Evolutionary conservation across 2,329 filamentous ascomycete species (phyloP).

Genomic region (Knufia petricola): DNA sequence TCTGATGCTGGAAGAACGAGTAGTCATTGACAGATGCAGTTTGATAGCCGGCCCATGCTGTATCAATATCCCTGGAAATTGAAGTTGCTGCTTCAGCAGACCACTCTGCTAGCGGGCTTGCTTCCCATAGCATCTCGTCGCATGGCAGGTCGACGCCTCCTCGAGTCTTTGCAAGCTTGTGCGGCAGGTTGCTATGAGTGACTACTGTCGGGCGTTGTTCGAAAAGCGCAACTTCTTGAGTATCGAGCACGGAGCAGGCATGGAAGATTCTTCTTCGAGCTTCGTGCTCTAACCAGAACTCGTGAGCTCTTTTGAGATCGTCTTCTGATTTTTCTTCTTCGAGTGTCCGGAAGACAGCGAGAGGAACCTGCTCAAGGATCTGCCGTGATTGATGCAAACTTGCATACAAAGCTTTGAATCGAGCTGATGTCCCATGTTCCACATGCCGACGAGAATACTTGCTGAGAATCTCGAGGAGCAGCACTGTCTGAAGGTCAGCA

Average conservation of each 20-base stretch:
- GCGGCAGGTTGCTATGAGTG: neutral
- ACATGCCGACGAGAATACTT: slow-evolving; percentile 27
- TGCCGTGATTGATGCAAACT: slow-evolving; percentile 27
- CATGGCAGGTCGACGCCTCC: slow-evolving; percentile 26
- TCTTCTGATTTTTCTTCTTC: slow-evolving; percentile 21
- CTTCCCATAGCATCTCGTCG: slow-evolving; percentile 27
- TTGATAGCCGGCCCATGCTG: neutral
- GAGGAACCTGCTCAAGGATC: slow-evolving; percentile 25
- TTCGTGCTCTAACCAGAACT: slow-evolving; percentile 30
- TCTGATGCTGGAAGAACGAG: slow-evolving; percentile 7
- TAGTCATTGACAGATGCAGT: neutral
- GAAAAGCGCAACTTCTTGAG: slow-evolving; percentile 27
- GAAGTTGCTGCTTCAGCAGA: slow-evolving; percentile 16
- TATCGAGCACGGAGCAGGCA: slow-evolving; percentile 28
- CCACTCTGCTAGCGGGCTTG: slow-evolving; percentile 25
- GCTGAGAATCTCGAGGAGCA: slow-evolving; percentile 28
- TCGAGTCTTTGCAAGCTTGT: neutral
- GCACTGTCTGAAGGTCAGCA: slow-evolving; percentile 29
- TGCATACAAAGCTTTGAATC: slow-evolving; percentile 28
- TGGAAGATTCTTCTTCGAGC: slow-evolving; percentile 28
- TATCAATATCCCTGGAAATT: slow-evolving; percentile 2
- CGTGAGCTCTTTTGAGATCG: slow-evolving; percentile 25
- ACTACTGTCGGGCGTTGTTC: slow-evolving; percentile 25
- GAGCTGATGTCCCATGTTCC: slow-evolving; percentile 27
- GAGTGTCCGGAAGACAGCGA: slow-evolving; percentile 25